These are phyloP conservation scores for Uronychia setigera DNA, from an alignment of 73 alveolate species.

Conservation along the genomic window DNA sequence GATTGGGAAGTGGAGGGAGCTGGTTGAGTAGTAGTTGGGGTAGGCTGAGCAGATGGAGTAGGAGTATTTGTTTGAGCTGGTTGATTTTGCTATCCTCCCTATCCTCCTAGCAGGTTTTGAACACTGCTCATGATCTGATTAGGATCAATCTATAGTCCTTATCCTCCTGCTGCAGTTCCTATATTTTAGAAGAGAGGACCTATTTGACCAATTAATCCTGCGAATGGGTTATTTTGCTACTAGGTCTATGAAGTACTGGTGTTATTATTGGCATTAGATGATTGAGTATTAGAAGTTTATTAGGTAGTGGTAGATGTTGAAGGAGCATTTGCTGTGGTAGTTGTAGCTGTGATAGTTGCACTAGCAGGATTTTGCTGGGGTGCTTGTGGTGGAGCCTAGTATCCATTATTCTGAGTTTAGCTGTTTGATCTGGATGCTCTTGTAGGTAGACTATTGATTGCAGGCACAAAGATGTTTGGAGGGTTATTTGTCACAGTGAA, in stretches of 20 bases:
- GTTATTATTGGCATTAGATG: neutral
- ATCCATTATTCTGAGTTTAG: neutral
- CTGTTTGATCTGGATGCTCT: neutral
- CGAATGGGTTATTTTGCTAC: neutral
- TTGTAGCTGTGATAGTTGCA: neutral
- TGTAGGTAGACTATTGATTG: neutral
- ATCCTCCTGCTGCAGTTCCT: neutral
- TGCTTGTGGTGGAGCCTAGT: neutral
- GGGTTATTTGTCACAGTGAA: slow-evolving; percentile 1
- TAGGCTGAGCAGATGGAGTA: neutral
- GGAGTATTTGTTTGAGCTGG: neutral
- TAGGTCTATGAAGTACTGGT: neutral
- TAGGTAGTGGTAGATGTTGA: neutral
- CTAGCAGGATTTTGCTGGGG: neutral
- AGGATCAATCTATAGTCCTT: neutral
- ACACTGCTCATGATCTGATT: neutral
- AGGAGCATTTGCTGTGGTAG: neutral
- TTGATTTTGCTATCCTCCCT: neutral
- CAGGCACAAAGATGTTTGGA: neutral
- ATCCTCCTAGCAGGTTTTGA: neutral
- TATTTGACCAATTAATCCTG: neutral
- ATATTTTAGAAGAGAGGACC: neutral
- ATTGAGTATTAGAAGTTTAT: neutral
- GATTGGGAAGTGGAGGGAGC: neutral
- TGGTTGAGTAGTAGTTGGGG: neutral